Evolutionary conservation across 371 early-diverging fungal genomes (phyloP), one percentile per base, ranked within the genome.

Genomic region (Actinomortierella wolfii): DNA sequence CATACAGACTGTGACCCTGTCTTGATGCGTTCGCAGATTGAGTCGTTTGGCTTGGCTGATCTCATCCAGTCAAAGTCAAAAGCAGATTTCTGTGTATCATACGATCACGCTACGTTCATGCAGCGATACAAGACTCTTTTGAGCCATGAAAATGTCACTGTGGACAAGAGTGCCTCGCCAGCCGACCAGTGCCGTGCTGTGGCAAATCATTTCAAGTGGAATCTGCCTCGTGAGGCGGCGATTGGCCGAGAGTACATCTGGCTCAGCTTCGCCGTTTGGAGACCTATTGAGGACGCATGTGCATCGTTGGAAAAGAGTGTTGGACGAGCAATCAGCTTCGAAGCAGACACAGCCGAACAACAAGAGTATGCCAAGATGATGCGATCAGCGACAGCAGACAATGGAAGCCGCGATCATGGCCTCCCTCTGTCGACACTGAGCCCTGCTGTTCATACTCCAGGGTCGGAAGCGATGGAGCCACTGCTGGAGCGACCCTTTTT

Each of bases 1-100:
- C 56, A 65, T 13, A 29, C 65, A 5, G 71, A 71, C 17, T 71
- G 71, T 43, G 71, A 71, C 44, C 66, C 71, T 11, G 71, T 71
- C 29, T 21, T 65, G 49, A 55, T 71, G 21, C 61, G 71, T 2
- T 65, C 66, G 15, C 71, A 71, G 47, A 71, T 71, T 51, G 71
- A 71, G 45, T 54, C 66, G 6, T 51, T 56, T 17, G 51, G 61
- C 4, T 43, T 71, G 52, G 49, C 46, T 6, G 34, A 45, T 23
- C 59, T 65, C 24, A 34, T 65, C 23, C 66, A 71, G n/a, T 61
- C 66, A 28, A 65, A 65, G 24, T n/a, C 65, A 26, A 26, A 18
- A 17, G 56, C 59, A 9, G 71, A 71, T 15, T 65, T 65, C 43
- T 65, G 71, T 24, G 71, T 71, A 15, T 71, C 71, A 0, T 71